Evolutionary conservation across 192 early-diverging fungal species (phyloP), one percentile per base, ranked within the genome.

Genomic region (Umbelopsis ramanniana): DNA sequence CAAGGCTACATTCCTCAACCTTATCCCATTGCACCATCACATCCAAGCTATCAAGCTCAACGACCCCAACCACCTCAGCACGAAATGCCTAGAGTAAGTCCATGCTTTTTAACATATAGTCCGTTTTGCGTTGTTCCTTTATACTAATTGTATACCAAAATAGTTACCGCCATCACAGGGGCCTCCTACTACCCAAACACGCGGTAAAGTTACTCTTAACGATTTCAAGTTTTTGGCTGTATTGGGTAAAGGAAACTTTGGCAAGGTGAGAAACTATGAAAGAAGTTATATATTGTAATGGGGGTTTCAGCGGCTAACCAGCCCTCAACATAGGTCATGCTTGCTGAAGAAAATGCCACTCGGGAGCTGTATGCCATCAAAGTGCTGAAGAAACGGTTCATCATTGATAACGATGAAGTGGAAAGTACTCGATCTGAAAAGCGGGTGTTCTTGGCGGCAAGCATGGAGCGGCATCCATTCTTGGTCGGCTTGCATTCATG

Each of bases 221-320:
- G 96, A 99, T 77, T 99, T 99, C 71, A 93, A 90, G 52, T 93
- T 99, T 67, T 71, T 96, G 70, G 94, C 96, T 19, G 97, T 99
- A 1, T 83, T 99, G 24, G 97, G 97, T 68, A 97, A 96, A 81
- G 97, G 97, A 52, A 98, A 97, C 81, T 99, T 97, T 88, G 97
- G 97, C 77, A 99, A 99, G 85, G 90, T 91, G 69, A 72, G 21
- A 14, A 3, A 57, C 14, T 33, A 55, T 22, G 21, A 43, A 6
- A 3, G 26, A 21, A n/a, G 29, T 33, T 54, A 40, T 53, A 21
- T 46, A 9, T 68, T 21, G 26, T 23, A 35, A 29, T n/a, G 29
- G 29, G 3, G 29, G 29, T 29, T 55, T 63, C 26, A 74, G 80
- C 24, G 12, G 14, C 21, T 23, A 17, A 43, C 6, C 8, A 43